These are phyloP conservation scores for Somion occarium DNA, from an alignment of 1,284 basidiomycete genomes.

Conservation along the genomic window DNA sequence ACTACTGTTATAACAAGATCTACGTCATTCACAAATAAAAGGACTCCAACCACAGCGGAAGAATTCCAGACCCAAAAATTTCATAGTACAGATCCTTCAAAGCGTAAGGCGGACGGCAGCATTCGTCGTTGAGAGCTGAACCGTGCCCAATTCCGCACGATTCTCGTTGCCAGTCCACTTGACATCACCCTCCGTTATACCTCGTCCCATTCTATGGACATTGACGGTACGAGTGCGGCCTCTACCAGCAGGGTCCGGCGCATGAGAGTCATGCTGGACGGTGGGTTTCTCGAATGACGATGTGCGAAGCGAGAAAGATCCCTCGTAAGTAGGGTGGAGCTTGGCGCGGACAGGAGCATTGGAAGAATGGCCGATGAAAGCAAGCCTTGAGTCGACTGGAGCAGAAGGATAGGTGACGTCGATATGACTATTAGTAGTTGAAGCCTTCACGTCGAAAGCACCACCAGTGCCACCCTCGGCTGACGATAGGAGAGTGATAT, in stretches of 20 bases:
- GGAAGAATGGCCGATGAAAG: slow-evolving; percentile 28
- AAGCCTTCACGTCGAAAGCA: slow-evolving; percentile 25
- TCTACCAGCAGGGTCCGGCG: slow-evolving; percentile 35
- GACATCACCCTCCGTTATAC: slow-evolving; percentile 11
- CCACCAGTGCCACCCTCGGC: slow-evolving; percentile 25
- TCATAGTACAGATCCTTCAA: no score
- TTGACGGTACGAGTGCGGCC: slow-evolving; percentile 29
- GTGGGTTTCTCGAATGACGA: slow-evolving; percentile 19
- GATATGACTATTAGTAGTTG: slow-evolving; percentile 24
- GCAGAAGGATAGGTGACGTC: slow-evolving; percentile 29
- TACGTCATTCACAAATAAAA: no score
- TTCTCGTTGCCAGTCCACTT: slow-evolving; percentile 12
- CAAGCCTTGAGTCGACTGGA: slow-evolving; percentile 36
- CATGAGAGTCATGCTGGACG: slow-evolving; percentile 18
- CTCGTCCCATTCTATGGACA: slow-evolving; percentile 1
- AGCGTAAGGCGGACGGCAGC: slow-evolving; percentile 5
- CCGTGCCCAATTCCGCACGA: slow-evolving; percentile 7
- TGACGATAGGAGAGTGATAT: slow-evolving; percentile 24
- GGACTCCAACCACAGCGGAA: no score
- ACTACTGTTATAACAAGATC: no score
- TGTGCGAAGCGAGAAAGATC: slow-evolving; percentile 31
- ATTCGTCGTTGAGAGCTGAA: slow-evolving; percentile 16
- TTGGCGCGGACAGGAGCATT: slow-evolving; percentile 27
- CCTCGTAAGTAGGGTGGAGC: slow-evolving; percentile 40
- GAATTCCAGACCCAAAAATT: no score